Conservation (phyloP, 2,329 filamentous ascomycete species). For the Colletotrichum truncatum region DNA sequence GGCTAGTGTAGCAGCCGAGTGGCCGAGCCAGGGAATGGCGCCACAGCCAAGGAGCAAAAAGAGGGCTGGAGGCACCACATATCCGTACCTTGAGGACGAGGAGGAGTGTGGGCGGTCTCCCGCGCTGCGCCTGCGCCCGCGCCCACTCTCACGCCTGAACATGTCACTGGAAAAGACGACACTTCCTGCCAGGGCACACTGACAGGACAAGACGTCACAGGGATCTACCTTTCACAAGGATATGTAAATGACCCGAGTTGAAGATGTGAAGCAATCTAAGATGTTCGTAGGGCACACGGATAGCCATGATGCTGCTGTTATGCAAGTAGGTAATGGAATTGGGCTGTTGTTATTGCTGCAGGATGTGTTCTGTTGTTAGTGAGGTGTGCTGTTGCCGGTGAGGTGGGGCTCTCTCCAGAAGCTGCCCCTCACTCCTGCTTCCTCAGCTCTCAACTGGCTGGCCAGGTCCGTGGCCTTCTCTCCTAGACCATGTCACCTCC, state of each 20-base stretch:
- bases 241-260: background rate
- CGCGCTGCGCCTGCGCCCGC: background rate
- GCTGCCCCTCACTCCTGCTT: slow-evolving; percentile 27
- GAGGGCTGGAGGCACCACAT: background rate
- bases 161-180: background rate
- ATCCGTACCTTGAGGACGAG: background rate
- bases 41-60: background rate
- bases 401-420: slow-evolving; percentile 21
- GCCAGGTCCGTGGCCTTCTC: slow-evolving; percentile 2
- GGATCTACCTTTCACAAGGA: background rate
- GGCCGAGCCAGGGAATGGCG: slow-evolving; percentile 21
- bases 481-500: background rate
- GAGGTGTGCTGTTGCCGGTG: slow-evolving; percentile 21
- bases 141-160: too few species aligned
- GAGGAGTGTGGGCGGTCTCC: background rate
- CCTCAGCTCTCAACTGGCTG: slow-evolving; percentile 20
- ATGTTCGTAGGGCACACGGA: background rate
- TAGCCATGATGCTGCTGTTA: background rate
- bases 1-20: slow-evolving; percentile 22
- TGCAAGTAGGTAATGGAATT: too few species aligned
- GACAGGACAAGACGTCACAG: background rate
- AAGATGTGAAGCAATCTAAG: background rate
- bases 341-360: too few species aligned
- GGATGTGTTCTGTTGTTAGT: too few species aligned
- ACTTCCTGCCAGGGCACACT: background rate